Conservation (phyloP, 2,329 filamentous ascomycete genomes). For the Pseudocercospora musae region DNA sequence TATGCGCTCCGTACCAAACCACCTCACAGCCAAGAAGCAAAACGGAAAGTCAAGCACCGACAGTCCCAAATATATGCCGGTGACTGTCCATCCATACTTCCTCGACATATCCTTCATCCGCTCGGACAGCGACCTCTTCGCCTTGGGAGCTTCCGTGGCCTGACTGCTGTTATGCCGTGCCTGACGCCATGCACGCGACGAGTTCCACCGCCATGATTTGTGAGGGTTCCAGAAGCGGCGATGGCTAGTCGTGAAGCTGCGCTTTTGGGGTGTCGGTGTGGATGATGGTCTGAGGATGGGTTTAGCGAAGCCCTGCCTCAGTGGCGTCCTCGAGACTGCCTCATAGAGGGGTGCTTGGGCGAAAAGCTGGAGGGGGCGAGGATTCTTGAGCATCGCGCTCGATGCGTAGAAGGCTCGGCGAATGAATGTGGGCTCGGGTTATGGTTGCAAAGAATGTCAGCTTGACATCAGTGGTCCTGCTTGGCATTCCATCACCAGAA, state of each 20-base stretch:
- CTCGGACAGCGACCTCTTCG: constrained; percentile 48
- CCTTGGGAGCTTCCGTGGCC: constrained; percentile 13
- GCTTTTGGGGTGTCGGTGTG: constrained; percentile 10
- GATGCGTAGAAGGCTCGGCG: not conserved
- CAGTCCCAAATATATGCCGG: constrained; percentile 84
- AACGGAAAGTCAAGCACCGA: constrained; percentile 90
- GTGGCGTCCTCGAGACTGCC: constrained; percentile 2
- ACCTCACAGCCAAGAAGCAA: constrained; percentile 82
- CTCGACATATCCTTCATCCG: constrained; percentile 78
- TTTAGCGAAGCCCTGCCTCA: constrained; percentile 11
- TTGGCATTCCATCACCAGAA: not conserved
- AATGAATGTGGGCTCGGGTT: not conserved
- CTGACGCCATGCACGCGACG: constrained; percentile 22
- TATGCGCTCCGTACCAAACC: constrained; percentile 81
- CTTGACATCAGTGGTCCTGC: not conserved
- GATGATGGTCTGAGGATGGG: constrained; percentile 6
- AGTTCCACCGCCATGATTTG: constrained; percentile 19
- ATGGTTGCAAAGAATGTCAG: not conserved
- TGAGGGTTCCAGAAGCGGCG: constrained; percentile 2
- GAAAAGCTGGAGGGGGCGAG: constrained; percentile 15
- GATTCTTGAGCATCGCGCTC: constrained; percentile 19
- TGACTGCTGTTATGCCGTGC: constrained; percentile 39
- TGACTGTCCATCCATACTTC: constrained; percentile 90
- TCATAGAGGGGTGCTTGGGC: constrained; percentile 15
- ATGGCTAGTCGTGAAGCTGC: constrained; percentile 12